Conservation (phyloP, 768 basidiomycete species). For the Phylloporus rhodoxanthus region DNA sequence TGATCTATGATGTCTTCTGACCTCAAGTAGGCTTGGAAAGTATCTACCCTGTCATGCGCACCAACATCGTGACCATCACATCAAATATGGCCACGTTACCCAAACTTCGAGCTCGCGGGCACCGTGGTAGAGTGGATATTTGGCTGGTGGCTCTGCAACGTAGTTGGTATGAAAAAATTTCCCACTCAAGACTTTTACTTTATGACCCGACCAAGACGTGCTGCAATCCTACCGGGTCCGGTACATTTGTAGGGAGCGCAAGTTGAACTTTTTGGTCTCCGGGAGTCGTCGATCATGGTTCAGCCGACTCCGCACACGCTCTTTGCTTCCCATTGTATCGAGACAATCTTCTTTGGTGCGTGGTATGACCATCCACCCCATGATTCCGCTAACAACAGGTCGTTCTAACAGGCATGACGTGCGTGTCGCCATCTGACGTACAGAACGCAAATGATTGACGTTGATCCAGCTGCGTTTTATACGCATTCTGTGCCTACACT, state of each 20-base stretch:
- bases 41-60: too few relatives aligned
- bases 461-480: conserved; percentile 11
- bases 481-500: conserved; percentile 10
- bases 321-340: conserved; percentile 4
- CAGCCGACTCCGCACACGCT: background rate
- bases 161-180: background rate
- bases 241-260: too few relatives aligned
- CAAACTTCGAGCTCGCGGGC: too few relatives aligned
- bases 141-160: background rate
- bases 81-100: too few relatives aligned
- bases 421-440: background rate
- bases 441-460: background rate
- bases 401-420: conserved; percentile 13
- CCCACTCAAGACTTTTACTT: background rate
- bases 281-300: conserved; percentile 3
- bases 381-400: background rate
- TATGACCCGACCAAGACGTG: too few relatives aligned
- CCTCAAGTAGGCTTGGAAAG: too few relatives aligned
- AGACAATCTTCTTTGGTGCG: conserved; percentile 20
- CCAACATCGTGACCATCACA: too few relatives aligned
- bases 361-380: background rate
- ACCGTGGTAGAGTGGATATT: too few relatives aligned
- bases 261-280: background rate
- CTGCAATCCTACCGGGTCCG: too few relatives aligned
- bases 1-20: too few relatives aligned